Percentiles rank a stretch among this genome's conserved stretches.
These are phyloP conservation scores for Plectranthus barbatus DNA, from an alignment of 257 asterid species.

Conservation along the genomic window DNA sequence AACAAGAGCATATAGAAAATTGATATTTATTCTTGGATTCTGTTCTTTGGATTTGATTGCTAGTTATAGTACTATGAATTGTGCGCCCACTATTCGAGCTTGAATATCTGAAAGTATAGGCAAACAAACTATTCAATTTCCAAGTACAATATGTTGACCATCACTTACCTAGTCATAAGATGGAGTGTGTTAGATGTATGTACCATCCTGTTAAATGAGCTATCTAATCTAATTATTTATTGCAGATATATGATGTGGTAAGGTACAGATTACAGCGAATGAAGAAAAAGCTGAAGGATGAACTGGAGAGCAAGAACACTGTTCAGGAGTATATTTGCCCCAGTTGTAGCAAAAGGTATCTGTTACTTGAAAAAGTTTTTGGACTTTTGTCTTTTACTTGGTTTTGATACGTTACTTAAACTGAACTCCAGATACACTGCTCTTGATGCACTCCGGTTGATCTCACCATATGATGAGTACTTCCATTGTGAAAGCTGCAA, in stretches of 20 bases:
- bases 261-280: slow-evolving; percentile 88
- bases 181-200: neutral
- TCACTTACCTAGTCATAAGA: neutral
- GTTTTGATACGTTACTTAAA: neutral
- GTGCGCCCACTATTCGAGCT: neutral
- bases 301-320: slow-evolving; percentile 81
- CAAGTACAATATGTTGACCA: neutral
- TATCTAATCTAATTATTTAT: neutral
- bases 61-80: neutral
- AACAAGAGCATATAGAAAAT: neutral
- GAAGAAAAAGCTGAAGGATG: slow-evolving; percentile 90
- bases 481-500: slow-evolving; percentile 89
- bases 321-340: slow-evolving; percentile 89
- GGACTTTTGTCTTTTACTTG: neutral
- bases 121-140: neutral
- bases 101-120: neutral
- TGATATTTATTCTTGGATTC: neutral
- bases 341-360: slow-evolving; percentile 70
- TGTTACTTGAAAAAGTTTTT: neutral
- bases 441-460: slow-evolving; percentile 54
- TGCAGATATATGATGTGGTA: slow-evolving; percentile 85
- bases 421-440: slow-evolving; percentile 48
- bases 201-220: neutral
- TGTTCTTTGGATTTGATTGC: neutral
- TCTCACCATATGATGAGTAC: slow-evolving; percentile 60